These are phyloP conservation scores for Rhynchospora pubera DNA, from an alignment of 176 grass and related monocot species.

Conservation along the genomic window DNA sequence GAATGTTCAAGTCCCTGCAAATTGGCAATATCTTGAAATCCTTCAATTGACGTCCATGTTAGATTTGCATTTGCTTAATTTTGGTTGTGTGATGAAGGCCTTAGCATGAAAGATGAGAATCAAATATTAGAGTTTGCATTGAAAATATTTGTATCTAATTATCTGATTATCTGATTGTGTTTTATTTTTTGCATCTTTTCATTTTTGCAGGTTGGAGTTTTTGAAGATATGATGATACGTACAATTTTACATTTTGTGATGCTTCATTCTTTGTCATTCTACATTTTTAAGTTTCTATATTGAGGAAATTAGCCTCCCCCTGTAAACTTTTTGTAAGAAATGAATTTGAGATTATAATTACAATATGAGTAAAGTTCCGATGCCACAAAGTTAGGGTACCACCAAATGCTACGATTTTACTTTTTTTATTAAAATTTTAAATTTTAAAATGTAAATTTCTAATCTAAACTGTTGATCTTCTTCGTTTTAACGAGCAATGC, in stretches of 20 bases:
- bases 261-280: background rate
- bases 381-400: too few species aligned
- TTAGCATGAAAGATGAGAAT: background rate
- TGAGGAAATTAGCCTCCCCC: too few species aligned
- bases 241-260: background rate
- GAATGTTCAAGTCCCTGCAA: too few species aligned
- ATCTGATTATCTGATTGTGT: background rate
- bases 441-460: too few species aligned
- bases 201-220: constrained; percentile 51
- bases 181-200: constrained; percentile 4
- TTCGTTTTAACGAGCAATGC: too few species aligned
- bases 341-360: too few species aligned
- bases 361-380: too few species aligned
- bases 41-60: background rate
- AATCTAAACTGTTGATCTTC: too few species aligned
- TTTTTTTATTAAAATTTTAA: too few species aligned
- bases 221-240: constrained; percentile 84
- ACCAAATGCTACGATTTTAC: too few species aligned
- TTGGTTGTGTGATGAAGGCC: background rate
- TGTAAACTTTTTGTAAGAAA: too few species aligned
- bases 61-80: background rate
- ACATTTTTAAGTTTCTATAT: background rate
- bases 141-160: background rate
- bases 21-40: background rate
- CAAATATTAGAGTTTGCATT: background rate